These are phyloP conservation scores for Rugonectria rugulosa DNA, from an alignment of 2,329 filamentous ascomycete genomes.

Conservation along the genomic window DNA sequence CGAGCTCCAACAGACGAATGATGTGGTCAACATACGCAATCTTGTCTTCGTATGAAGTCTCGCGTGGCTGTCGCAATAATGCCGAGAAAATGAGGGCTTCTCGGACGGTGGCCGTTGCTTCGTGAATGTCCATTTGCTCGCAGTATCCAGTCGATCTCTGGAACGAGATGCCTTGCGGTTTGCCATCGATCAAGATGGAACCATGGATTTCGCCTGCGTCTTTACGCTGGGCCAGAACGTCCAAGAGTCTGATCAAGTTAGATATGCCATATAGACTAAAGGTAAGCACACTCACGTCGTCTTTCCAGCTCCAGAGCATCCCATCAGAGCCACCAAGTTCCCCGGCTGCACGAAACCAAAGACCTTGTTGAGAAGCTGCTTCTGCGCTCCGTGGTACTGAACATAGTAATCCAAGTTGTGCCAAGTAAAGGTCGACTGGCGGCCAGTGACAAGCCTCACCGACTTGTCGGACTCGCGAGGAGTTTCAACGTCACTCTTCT, in stretches of 20 bases:
- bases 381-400: conserved; percentile 65
- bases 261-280: neutral
- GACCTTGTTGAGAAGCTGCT: conserved; percentile 67
- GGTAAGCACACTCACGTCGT: conserved; percentile 60
- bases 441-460: too few relatives aligned
- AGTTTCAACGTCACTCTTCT: conserved; percentile 35
- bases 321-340: conserved; percentile 81
- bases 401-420: conserved; percentile 75
- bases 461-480: neutral
- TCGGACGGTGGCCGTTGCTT: conserved; percentile 69
- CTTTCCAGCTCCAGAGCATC: conserved; percentile 82
- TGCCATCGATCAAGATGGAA: conserved; percentile 63
- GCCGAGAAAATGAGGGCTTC: conserved; percentile 75
- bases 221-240: conserved; percentile 72
- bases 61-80: conserved; percentile 65
- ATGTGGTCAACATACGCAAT: conserved; percentile 72
- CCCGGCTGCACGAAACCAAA: conserved; percentile 82
- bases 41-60: conserved; percentile 65
- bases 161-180: conserved; percentile 65
- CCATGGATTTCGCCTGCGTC: conserved; percentile 63
- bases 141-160: conserved; percentile 73
- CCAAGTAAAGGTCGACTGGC: conserved; percentile 74
- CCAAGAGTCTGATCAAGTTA: conserved; percentile 59
- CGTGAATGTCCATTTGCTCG: conserved; percentile 74
- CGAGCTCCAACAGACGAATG: conserved; percentile 69